phyloP scores from a whole-genome alignment of 139 green algal genomes.

The Closterium sp. region DNA sequence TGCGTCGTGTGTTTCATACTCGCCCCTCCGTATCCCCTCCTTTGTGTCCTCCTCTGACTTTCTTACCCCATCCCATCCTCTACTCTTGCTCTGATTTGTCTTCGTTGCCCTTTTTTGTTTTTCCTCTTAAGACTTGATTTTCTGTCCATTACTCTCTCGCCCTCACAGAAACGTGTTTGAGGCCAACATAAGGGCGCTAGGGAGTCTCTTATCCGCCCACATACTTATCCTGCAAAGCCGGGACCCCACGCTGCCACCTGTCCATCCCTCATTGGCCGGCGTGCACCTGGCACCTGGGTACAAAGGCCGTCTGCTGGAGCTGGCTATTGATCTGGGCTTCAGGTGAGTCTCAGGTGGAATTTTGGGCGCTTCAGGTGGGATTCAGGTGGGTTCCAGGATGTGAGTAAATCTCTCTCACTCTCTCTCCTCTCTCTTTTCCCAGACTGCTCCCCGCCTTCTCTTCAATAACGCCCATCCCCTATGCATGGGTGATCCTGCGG shows the following conservation, averaged over 20 bases:
- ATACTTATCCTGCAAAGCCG: conserved; percentile 33
- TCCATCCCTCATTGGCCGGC: conserved; percentile 3
- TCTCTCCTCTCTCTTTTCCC: too few relatives aligned
- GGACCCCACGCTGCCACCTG: not conserved
- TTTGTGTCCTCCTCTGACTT: too few relatives aligned
- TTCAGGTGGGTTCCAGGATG: not conserved
- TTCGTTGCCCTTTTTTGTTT: not conserved
- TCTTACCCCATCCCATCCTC: too few relatives aligned
- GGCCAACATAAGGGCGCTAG: conserved; percentile 20
- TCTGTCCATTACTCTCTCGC: not conserved
- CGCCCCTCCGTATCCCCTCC: too few relatives aligned
- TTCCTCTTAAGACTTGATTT: not conserved
- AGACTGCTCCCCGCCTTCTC: conserved; percentile 49
- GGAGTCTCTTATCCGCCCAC: conserved; percentile 27
- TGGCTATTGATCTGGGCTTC: conserved; percentile 46
- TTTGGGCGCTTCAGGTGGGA: not conserved
- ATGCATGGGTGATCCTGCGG: conserved; percentile 37
- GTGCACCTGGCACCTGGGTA: conserved; percentile 41
- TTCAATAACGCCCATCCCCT: conserved; percentile 39
- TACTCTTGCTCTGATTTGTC: too few relatives aligned
- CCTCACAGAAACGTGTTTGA: conserved; percentile 52
- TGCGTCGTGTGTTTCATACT: too few relatives aligned
- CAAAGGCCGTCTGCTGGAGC: conserved; percentile 36
- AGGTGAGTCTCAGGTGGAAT: conserved; percentile 1
- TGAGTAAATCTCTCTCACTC: too few relatives aligned